Percentiles rank a stretch among this genome's conserved stretches.
These are phyloP conservation scores for Mimosa pudica DNA, from an alignment of 306 rosid genomes.

Conservation along the genomic window DNA sequence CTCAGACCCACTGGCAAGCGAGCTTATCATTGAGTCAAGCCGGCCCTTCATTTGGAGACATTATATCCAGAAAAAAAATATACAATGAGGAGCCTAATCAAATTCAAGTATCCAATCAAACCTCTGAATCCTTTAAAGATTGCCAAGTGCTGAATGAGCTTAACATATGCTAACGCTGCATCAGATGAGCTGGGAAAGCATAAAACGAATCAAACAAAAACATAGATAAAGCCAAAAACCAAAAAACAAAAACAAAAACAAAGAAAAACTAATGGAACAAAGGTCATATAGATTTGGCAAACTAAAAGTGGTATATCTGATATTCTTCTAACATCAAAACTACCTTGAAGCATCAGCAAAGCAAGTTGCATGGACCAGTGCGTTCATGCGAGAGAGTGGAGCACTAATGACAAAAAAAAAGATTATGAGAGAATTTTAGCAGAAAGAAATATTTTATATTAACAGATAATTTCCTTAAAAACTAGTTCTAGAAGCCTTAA, in stretches of 20 bases:
- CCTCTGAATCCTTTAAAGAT: conserved; percentile 90
- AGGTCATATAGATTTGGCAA: conserved; percentile 25
- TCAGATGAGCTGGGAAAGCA: conserved; percentile 76
- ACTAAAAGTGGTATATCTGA: conserved; percentile 21
- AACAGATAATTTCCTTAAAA: conserved; percentile 20
- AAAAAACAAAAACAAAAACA: neutral
- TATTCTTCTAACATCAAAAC: conserved; percentile 32
- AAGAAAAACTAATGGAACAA: conserved; percentile 4
- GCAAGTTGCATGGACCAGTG: conserved; percentile 84
- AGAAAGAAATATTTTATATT: conserved; percentile 16
- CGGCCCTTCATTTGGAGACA: neutral
- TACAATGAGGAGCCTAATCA: conserved; percentile 8
- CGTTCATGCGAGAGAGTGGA: conserved; percentile 82
- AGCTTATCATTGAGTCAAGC: too few relatives aligned
- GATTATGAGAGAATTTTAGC: conserved; percentile 25
- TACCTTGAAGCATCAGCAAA: conserved; percentile 96
- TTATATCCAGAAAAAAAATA: neutral
- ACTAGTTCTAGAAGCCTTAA: neutral
- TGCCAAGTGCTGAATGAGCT: conserved; percentile 94
- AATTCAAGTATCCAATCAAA: conserved; percentile 50
- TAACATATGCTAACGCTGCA: conserved; percentile 82
- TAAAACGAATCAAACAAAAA: conserved; percentile 34
- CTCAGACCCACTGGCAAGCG: too few relatives aligned
- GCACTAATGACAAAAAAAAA: conserved; percentile 50
- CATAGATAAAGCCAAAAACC: neutral